phyloP scores from a whole-genome alignment of 2,329 filamentous ascomycete species.

The Aspergillus sp. region DNA sequence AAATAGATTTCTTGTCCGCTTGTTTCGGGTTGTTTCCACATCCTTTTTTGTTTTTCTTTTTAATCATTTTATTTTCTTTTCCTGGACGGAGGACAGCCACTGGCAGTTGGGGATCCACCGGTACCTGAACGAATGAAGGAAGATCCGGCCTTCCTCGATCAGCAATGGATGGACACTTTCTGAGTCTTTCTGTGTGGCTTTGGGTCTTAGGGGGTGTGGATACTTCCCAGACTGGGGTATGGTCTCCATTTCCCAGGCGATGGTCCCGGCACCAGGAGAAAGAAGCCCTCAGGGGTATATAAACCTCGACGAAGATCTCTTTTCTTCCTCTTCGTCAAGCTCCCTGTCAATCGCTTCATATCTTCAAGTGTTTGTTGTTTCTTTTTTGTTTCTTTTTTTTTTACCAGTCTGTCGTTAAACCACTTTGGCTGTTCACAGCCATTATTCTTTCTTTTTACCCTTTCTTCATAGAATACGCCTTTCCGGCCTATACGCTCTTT shows the following conservation, averaged over 20 bases:
- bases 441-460: slow-evolving; percentile 9
- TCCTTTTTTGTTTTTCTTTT: not conserved
- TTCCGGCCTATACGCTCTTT: not conserved
- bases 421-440: slow-evolving; percentile 15
- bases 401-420: slow-evolving; percentile 29
- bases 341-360: slow-evolving; percentile 17
- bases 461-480: slow-evolving; percentile 11
- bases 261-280: slow-evolving; percentile 5
- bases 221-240: slow-evolving; percentile 7
- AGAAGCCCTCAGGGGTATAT: slow-evolving; percentile 28
- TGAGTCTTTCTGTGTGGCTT: not conserved
- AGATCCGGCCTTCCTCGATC: slow-evolving; percentile 17
- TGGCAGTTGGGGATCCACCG: slow-evolving; percentile 14
- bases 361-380: slow-evolving; percentile 15
- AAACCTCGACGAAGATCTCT: slow-evolving; percentile 21
- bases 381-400: slow-evolving; percentile 13
- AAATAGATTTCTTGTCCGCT: slow-evolving; percentile 17
- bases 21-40: slow-evolving; percentile 17
- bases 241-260: slow-evolving; percentile 6
- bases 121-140: slow-evolving; percentile 7
- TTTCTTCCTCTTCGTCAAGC: slow-evolving; percentile 13
- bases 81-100: slow-evolving; percentile 1
- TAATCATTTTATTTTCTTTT: not conserved
- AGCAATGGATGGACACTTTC: slow-evolving; percentile 1
- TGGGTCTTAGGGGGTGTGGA: not conserved